A percentile compares a stretch with the other conserved stretches of the same genome.
phyloP scores from a whole-genome alignment of 1,284 basidiomycete genomes.

The Papiliotrema fonsecae region DNA sequence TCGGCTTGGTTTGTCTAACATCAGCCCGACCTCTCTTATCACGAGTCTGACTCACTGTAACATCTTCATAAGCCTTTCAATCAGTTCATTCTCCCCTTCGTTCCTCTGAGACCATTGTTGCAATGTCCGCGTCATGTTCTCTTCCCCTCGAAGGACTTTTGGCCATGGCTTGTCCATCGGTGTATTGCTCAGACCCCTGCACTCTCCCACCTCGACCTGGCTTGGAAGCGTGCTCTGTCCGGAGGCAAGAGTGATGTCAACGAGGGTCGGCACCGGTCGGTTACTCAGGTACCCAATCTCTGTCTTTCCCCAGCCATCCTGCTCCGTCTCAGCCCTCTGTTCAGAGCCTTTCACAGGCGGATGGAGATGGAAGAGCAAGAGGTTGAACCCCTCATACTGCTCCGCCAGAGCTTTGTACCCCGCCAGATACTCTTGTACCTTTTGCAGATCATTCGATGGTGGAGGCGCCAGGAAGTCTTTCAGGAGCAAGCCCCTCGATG shows the following conservation, averaged over 20 bases:
- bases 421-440: conserved; percentile 22
- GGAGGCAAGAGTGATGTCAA: conserved; percentile 8
- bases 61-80: conserved; percentile 34
- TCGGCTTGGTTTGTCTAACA: conserved; percentile 13
- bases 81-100: conserved; percentile 25
- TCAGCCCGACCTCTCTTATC: neutral
- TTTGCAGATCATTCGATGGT: conserved; percentile 4
- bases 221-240: neutral
- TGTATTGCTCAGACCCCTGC: conserved; percentile 22
- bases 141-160: conserved; percentile 37
- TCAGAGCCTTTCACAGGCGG: neutral
- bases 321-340: too few relatives aligned
- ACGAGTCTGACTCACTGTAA: conserved; percentile 29
- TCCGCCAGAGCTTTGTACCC: conserved; percentile 10
- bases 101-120: conserved; percentile 17
- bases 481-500: conserved; percentile 35
- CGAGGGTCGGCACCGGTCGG: conserved; percentile 21
- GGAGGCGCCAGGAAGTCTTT: conserved; percentile 25
- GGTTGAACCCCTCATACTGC: conserved; percentile 44
- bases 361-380: conserved; percentile 37
- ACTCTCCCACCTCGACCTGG: neutral
- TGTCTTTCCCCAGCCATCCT: conserved; percentile 2
- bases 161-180: conserved; percentile 35
- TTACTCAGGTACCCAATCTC: conserved; percentile 37
- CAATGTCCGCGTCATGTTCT: conserved; percentile 21